A percentile compares a stretch with the other conserved stretches of the same genome.
Evolutionary conservation across 371 early-diverging fungal genomes (phyloP).

Genomic region (Mucor saturninus): DNA sequence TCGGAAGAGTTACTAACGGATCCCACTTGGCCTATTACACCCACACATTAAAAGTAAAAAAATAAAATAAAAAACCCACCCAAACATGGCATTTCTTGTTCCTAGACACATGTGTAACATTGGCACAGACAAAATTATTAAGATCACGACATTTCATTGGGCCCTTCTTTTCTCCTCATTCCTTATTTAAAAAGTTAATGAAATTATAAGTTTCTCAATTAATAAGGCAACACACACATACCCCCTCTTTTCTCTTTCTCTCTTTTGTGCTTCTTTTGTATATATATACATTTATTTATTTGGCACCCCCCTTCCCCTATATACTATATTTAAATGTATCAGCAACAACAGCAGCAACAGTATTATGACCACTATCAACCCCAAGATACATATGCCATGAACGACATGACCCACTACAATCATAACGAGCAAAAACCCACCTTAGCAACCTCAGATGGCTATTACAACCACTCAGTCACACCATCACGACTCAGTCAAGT

Average conservation of each 20-base stretch:
- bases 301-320: background rate
- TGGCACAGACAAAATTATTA: too few relatives aligned
- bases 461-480: constrained; percentile 7
- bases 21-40: constrained; percentile 2
- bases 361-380: constrained; percentile 13
- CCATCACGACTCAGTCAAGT: constrained; percentile 4
- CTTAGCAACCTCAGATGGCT: constrained; percentile 9
- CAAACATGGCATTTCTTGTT: too few relatives aligned
- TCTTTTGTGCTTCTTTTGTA: too few relatives aligned
- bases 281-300: too few relatives aligned
- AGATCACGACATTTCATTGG: too few relatives aligned
- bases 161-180: too few relatives aligned
- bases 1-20: constrained; percentile 11
- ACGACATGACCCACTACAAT: constrained; percentile 17
- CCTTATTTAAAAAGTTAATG: too few relatives aligned
- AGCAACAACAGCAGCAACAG: constrained; percentile 15
- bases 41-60: background rate
- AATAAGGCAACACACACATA: background rate
- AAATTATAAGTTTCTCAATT: background rate
- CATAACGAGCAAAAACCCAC: constrained; percentile 10
- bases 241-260: background rate
- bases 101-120: too few relatives aligned
- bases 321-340: background rate
- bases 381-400: constrained; percentile 25
- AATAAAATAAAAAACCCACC: too few relatives aligned